phyloP scores from a whole-genome alignment of 306 rosid genomes.

The Lablab purpureus region DNA sequence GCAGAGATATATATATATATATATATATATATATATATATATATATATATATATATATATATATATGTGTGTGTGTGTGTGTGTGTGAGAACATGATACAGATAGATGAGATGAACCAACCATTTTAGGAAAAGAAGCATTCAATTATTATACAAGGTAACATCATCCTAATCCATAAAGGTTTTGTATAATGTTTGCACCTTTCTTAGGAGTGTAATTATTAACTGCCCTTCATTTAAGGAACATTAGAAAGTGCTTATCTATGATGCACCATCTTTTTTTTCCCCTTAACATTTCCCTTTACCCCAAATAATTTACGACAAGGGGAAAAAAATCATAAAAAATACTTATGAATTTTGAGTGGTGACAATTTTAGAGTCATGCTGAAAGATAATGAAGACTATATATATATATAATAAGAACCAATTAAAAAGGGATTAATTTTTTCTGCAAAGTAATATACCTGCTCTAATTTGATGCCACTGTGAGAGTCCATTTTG shows the following conservation, averaged over 20 bases:
- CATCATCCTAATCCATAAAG: not conserved
- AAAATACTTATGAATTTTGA: not conserved
- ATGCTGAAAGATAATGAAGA: not conserved
- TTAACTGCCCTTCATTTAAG: conserved; percentile 21
- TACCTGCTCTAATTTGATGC: conserved; percentile 8
- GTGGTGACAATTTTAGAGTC: not conserved
- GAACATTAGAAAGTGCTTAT: conserved; percentile 16
- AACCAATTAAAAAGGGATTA: not conserved
- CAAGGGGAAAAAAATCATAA: not conserved
- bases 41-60: too few relatives aligned
- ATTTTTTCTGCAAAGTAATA: not conserved
- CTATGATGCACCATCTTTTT: conserved; percentile 1
- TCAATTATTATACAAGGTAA: conserved; percentile 8
- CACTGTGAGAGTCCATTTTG: conserved; percentile 44
- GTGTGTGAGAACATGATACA: not conserved
- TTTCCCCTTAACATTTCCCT: not conserved
- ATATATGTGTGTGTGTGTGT: too few relatives aligned
- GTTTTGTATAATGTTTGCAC: conserved; percentile 9
- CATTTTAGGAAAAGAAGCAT: not conserved
- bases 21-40: too few relatives aligned
- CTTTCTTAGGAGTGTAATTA: conserved; percentile 15
- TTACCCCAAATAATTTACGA: not conserved
- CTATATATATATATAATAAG: too few relatives aligned
- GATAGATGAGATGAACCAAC: conserved; percentile 11
- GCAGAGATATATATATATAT: too few relatives aligned